phyloP scores from a whole-genome alignment of 768 basidiomycete species.

The Cystobasidium onofrii region DNA sequence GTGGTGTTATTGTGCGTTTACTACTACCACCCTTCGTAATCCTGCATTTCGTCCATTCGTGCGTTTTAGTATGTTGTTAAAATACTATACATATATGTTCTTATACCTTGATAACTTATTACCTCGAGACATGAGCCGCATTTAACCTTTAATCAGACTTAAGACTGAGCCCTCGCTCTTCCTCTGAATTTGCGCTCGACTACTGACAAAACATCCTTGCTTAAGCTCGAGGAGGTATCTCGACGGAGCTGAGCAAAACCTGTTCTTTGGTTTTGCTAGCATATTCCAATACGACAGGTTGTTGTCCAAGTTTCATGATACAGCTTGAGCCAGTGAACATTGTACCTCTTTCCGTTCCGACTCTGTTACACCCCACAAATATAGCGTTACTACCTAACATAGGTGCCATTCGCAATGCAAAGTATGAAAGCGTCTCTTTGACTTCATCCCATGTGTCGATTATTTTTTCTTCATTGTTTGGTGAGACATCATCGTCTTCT shows the following conservation, averaged over 20 bases:
- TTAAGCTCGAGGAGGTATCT: not conserved
- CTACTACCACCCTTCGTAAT: no score
- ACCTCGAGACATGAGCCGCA: no score
- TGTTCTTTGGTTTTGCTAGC: slow-evolving; percentile 35
- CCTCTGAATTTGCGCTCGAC: not conserved
- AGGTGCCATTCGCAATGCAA: slow-evolving; percentile 33
- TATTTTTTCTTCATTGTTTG: not conserved
- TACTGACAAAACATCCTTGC: not conserved
- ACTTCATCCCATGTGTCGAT: slow-evolving; percentile 32
- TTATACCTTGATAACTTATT: no score
- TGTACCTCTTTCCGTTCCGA: slow-evolving; percentile 37
- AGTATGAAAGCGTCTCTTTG: slow-evolving; percentile 35
- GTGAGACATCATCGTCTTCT: not conserved
- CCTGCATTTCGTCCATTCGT: no score
- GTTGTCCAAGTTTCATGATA: slow-evolving; percentile 24
- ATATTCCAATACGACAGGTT: slow-evolving; percentile 25
- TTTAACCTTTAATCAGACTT: no score
- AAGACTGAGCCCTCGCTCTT: no score
- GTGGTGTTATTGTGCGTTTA: no score
- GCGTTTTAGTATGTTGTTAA: no score
- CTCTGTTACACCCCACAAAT: slow-evolving; percentile 37
- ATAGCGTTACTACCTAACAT: slow-evolving; percentile 32
- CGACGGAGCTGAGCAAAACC: slow-evolving; percentile 17
- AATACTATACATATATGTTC: no score
- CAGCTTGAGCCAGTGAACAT: slow-evolving; percentile 40